Evolutionary conservation across 495 filamentous ascomycete species (phyloP).

Genomic region (Tetracladium marchalianum): DNA sequence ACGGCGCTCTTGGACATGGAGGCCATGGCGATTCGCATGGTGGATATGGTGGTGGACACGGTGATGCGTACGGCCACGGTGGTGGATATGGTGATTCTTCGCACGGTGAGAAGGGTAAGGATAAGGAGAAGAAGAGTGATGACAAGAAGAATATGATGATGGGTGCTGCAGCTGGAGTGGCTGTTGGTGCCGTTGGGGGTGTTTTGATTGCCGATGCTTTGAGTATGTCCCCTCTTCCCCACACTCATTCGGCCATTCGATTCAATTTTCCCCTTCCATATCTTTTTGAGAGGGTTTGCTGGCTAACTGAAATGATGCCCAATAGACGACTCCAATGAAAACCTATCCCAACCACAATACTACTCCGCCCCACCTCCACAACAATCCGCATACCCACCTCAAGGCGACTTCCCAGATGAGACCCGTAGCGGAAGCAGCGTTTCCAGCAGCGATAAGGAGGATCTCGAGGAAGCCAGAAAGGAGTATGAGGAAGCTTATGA

Average conservation of each 20-base stretch:
- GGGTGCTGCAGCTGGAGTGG: constrained; percentile 6
- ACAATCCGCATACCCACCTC: not conserved
- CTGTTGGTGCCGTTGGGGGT: constrained; percentile 4
- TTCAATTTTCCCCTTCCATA: no score
- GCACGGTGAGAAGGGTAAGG: not conserved
- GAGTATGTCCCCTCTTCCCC: not conserved
- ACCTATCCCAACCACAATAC: no score
- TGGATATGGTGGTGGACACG: not conserved
- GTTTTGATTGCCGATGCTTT: constrained; percentile 5
- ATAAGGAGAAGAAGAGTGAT: constrained; percentile 1
- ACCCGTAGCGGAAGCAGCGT: not conserved
- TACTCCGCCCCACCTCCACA: no score
- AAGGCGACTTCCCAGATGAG: not conserved
- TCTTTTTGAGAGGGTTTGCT: no score
- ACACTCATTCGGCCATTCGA: no score
- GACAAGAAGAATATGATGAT: constrained; percentile 12
- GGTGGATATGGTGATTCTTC: not conserved
- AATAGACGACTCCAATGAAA: no score
- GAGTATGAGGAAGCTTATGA: not conserved
- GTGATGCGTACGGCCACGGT: not conserved
- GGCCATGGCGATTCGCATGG: not conserved
- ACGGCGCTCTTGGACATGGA: not conserved
- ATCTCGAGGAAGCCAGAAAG: not conserved
- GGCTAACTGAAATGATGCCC: no score
- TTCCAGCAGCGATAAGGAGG: not conserved